Conservation (phyloP, 768 basidiomycete species). For the Auricularia cornea region DNA sequence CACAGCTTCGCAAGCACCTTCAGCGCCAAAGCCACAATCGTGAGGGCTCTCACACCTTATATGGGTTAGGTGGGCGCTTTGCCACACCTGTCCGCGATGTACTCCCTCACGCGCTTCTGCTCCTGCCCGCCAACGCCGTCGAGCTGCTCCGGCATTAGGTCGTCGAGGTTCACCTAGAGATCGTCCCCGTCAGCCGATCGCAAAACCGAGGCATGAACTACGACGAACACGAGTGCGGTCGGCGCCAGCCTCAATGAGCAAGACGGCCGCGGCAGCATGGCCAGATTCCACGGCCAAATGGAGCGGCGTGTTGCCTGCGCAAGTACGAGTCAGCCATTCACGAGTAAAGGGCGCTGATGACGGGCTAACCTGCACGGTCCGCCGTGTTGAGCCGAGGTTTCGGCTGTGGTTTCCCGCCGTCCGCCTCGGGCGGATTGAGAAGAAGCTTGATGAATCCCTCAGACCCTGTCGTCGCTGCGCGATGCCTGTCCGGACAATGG, state of each 20-base stretch:
- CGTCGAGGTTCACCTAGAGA: slow-evolving; percentile 70
- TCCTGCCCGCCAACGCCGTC: slow-evolving; percentile 87
- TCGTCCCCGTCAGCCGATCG: background rate
- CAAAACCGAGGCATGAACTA: background rate
- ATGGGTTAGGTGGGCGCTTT: slow-evolving; percentile 23
- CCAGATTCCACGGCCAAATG: slow-evolving; percentile 97
- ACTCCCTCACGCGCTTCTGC: slow-evolving; percentile 69
- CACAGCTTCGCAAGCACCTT: background rate
- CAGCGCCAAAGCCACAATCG: background rate
- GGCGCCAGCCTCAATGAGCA: slow-evolving; percentile 91
- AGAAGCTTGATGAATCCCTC: slow-evolving; percentile 81
- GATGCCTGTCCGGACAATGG: slow-evolving; percentile 80
- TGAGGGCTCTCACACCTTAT: slow-evolving; percentile 13
- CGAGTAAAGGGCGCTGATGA: slow-evolving; percentile 1
- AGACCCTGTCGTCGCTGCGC: slow-evolving; percentile 93
- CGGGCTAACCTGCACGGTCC: slow-evolving; percentile 60
- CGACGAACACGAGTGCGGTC: slow-evolving; percentile 76
- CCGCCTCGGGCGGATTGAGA: slow-evolving; percentile 69
- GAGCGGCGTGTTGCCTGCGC: slow-evolving; percentile 83
- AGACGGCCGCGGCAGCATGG: slow-evolving; percentile 82
- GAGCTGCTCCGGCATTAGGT: slow-evolving; percentile 78
- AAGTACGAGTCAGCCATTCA: background rate
- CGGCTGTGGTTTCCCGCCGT: slow-evolving; percentile 22
- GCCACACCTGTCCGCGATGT: slow-evolving; percentile 70
- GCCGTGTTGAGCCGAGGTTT: slow-evolving; percentile 82